phyloP scores from a whole-genome alignment of 179 eudicot species.

The Gypsophila paniculata region DNA sequence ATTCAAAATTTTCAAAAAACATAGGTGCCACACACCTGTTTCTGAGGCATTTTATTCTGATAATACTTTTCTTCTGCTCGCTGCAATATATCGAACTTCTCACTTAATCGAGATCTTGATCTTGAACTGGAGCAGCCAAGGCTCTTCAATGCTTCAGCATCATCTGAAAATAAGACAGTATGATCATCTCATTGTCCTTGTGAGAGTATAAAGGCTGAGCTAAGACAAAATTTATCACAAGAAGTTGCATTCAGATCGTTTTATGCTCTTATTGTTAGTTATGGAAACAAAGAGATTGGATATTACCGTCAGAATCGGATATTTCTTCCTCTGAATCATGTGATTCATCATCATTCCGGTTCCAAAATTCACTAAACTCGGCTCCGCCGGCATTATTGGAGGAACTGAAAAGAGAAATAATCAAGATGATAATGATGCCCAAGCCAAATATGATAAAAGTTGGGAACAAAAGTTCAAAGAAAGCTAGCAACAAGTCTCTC shows the following conservation, averaged over 20 bases:
- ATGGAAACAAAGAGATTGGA: conserved; percentile 16
- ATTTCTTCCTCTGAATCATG: conserved; percentile 79
- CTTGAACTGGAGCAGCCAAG: conserved; percentile 38
- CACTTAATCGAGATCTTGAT: conserved; percentile 45
- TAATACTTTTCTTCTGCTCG: conserved; percentile 85
- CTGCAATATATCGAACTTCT: conserved; percentile 61
- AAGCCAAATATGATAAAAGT: background rate
- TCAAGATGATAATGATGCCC: background rate
- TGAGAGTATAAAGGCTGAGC: conserved; percentile 6
- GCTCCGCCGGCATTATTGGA: conserved; percentile 38
- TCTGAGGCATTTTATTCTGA: conserved; percentile 40
- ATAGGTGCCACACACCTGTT: conserved; percentile 41
- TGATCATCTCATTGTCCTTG: background rate
- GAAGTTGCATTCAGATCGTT: conserved; percentile 3
- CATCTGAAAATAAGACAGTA: conserved; percentile 24
- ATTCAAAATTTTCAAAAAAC: background rate
- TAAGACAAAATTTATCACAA: conserved; percentile 5
- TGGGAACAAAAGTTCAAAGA: background rate
- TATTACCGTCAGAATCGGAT: conserved; percentile 83
- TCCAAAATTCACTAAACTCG: conserved; percentile 76
- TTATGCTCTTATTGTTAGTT: conserved; percentile 10
- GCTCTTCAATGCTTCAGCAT: conserved; percentile 30
- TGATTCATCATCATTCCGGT: conserved; percentile 58
- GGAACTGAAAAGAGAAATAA: conserved; percentile 36
- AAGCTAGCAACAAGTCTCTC: background rate